Base-by-base conservation (phyloP, 148 eudicot genomes). In the Cornus suecica region DNA sequence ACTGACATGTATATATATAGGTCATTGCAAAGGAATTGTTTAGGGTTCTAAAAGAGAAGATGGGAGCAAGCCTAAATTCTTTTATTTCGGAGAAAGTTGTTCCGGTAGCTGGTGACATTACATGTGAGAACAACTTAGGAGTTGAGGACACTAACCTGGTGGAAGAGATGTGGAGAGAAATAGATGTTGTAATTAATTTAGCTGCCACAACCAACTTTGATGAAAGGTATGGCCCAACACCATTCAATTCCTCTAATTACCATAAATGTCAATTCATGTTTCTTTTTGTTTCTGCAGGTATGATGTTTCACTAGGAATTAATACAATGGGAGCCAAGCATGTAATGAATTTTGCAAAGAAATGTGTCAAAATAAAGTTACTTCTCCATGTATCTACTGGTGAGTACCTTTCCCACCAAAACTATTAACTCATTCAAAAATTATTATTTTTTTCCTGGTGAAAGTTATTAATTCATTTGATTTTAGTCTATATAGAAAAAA, bases 161-260 rank as follows among this genome's bases (percentile, higher is more conserved):
- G 74, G 74, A 86, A 23, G 84, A 84, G 32, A 45, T 93, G 77
- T 77, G 54, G 68, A 80, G 25, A 27, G 78, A 85, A 3, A 68
- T 93, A n/a, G 86, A 93, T 76, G 79, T 91, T 23, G 86, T 93
- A 32, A 81, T 93, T 70, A 86, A 88, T 70, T 61, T 87, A 56
- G 92, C 97, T 66, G 97, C 97, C 51, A 87, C 85, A 10, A 88
- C 91, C 76, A 90, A 89, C 51, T 92, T 90, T 70, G 90, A 87
- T 70, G 94, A 88, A 61, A 85, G 94, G 94, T 88, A n/a, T 25
- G 79, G 65, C 45, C 79, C n/a, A 58, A 18, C 62, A 58, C 22
- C 62, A 20, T 58, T 18, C 24, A 58, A 22, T 58, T 58, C 24
- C 8, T 58, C 25, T 58, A 18, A 18, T 58, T 58, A 18, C 2